phyloP scores from a whole-genome alignment of 129 eudicot species.

The Flaveria bidentis region DNA sequence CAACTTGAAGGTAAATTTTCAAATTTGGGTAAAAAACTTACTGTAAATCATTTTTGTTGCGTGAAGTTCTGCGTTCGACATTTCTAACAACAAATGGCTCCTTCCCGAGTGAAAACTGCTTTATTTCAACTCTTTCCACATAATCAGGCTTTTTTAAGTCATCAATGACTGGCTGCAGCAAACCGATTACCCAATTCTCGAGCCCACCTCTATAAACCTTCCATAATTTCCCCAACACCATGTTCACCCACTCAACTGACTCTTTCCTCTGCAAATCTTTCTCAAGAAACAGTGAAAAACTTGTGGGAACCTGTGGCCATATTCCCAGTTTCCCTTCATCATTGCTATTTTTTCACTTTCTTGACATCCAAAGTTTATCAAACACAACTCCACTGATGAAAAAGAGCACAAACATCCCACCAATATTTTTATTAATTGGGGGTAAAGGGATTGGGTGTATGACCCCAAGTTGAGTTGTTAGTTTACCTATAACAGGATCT shows the following conservation, averaged over 20 bases:
- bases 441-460: slow-evolving; percentile 81
- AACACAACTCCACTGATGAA: slow-evolving; percentile 81
- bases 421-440: slow-evolving; percentile 57
- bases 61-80: slow-evolving; percentile 86
- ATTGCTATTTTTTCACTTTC: slow-evolving; percentile 39
- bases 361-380: slow-evolving; percentile 73
- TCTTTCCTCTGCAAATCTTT: slow-evolving; percentile 91
- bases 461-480: slow-evolving; percentile 79
- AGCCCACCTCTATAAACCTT: slow-evolving; percentile 70
- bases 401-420: slow-evolving; percentile 72
- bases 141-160: slow-evolving; percentile 80
- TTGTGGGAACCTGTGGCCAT: slow-evolving; percentile 65
- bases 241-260: slow-evolving; percentile 96
- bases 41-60: slow-evolving; percentile 79
- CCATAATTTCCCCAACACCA: slow-evolving; percentile 94
- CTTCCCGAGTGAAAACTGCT: slow-evolving; percentile 88
- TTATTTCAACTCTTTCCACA: slow-evolving; percentile 80
- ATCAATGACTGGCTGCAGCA: slow-evolving; percentile 87
- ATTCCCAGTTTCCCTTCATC: slow-evolving; percentile 44
- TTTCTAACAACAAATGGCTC: slow-evolving; percentile 88
- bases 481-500: slow-evolving; percentile 81
- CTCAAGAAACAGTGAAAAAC: slow-evolving; percentile 66
- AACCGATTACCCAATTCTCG: slow-evolving; percentile 76
- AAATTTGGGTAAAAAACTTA: slow-evolving; percentile 40
- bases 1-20: background rate